Conservation (phyloP, 257 asterid species). For the Craterostigma plantagineum region DNA sequence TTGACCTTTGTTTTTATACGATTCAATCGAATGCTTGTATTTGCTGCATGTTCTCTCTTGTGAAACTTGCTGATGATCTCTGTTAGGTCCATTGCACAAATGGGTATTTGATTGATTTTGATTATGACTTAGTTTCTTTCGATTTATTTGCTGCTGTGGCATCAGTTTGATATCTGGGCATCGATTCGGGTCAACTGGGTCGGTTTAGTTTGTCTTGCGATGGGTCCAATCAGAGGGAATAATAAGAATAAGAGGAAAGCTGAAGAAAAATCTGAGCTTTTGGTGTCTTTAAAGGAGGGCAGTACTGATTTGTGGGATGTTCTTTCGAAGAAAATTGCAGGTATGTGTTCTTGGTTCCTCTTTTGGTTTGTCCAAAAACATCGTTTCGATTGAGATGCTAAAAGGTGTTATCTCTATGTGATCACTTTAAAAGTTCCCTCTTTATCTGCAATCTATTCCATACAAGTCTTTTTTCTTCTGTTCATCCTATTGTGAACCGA, state of each 20-base stretch:
- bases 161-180: no score
- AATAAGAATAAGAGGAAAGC: conserved; percentile 48
- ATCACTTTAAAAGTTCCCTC: background rate
- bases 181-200: no score
- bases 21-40: no score
- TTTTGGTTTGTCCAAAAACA: background rate
- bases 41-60: no score
- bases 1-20: no score
- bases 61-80: no score
- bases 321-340: conserved; percentile 34
- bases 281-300: conserved; percentile 42
- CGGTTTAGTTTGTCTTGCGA: no score
- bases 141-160: no score
- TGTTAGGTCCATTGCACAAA: no score
- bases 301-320: conserved; percentile 53
- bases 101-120: no score
- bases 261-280: conserved; percentile 27
- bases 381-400: background rate
- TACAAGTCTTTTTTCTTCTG: background rate
- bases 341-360: conserved; percentile 11
- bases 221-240: conserved; percentile 56
- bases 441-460: background rate
- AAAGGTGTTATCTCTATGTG: background rate
- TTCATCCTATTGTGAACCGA: background rate
- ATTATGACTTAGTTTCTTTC: no score